Percentiles rank a stretch among this genome's conserved stretches.
Evolutionary conservation across 352 stramenopile genomes (phyloP).

Genomic region (Globisporangium paddicum): DNA sequence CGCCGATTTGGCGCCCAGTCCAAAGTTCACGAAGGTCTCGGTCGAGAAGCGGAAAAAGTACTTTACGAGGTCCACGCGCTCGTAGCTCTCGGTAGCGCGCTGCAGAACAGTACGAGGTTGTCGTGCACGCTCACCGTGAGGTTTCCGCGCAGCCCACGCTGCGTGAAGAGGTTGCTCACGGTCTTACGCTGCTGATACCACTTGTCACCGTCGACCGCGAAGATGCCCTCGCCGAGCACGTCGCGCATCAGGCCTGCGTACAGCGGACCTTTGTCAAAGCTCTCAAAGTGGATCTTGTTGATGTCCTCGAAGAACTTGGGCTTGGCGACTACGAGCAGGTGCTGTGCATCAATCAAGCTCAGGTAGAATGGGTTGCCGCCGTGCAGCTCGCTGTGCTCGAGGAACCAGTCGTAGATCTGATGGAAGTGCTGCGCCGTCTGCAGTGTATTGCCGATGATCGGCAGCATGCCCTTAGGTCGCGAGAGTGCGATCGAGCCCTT

Average conservation of each 20-base stretch:
- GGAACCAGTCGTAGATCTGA: slow-evolving; percentile 2
- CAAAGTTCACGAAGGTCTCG: slow-evolving; percentile 45
- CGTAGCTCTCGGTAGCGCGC: neutral
- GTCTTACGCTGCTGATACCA: slow-evolving; percentile 30
- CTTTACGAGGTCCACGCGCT: slow-evolving; percentile 28
- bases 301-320: neutral
- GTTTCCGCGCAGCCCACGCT: slow-evolving; percentile 18
- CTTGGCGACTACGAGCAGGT: neutral
- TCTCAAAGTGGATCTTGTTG: neutral
- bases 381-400: neutral
- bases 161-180: slow-evolving; percentile 27
- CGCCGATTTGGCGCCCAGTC: slow-evolving; percentile 24
- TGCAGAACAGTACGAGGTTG: slow-evolving; percentile 20
- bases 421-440: too few relatives aligned
- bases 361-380: neutral
- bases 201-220: slow-evolving; percentile 21
- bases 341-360: neutral
- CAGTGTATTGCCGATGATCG: too few relatives aligned
- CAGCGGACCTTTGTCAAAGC: neutral
- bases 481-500: too few relatives aligned
- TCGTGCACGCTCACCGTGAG: slow-evolving; percentile 24
- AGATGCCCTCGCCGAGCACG: slow-evolving; percentile 24
- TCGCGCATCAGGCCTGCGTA: slow-evolving; percentile 13
- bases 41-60: slow-evolving; percentile 45
- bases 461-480: too few relatives aligned